Evolutionary conservation across 1,284 basidiomycete species (phyloP).

Genomic region (Ganoderma boninense): DNA sequence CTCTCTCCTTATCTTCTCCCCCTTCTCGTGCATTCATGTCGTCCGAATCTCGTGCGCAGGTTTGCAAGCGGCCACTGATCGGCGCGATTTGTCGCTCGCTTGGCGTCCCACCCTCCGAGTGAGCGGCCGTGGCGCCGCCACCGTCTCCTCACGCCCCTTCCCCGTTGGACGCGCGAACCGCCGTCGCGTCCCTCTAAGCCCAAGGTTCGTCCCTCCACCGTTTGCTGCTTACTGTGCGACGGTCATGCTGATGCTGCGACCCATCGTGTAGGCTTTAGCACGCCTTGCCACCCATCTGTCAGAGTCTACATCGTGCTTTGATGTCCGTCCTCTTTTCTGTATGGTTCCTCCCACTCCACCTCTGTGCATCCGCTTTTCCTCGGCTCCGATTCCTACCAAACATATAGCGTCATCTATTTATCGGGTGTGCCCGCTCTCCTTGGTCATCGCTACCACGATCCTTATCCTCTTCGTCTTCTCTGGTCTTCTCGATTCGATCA

Average conservation of each 20-base stretch:
- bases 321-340: background rate
- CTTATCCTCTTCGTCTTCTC: background rate
- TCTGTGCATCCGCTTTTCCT: background rate
- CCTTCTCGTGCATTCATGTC: background rate
- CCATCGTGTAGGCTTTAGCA: background rate
- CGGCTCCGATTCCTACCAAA: background rate
- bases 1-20: background rate
- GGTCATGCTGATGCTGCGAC: background rate
- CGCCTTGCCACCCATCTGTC: background rate
- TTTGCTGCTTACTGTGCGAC: background rate
- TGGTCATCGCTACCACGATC: background rate
- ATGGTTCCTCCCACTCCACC: background rate
- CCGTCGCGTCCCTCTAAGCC: background rate
- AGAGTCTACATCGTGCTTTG: background rate
- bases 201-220: background rate
- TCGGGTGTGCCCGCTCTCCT: background rate
- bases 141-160: background rate
- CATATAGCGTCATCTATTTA: background rate
- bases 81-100: conserved; percentile 19
- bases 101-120: conserved; percentile 12
- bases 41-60: conserved; percentile 10
- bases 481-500: background rate
- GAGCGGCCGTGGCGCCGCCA: background rate
- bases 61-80: conserved; percentile 30
- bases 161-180: background rate